Evolutionary conservation across 1,284 basidiomycete genomes (phyloP).

Genomic region (Pholiota adiposa): DNA sequence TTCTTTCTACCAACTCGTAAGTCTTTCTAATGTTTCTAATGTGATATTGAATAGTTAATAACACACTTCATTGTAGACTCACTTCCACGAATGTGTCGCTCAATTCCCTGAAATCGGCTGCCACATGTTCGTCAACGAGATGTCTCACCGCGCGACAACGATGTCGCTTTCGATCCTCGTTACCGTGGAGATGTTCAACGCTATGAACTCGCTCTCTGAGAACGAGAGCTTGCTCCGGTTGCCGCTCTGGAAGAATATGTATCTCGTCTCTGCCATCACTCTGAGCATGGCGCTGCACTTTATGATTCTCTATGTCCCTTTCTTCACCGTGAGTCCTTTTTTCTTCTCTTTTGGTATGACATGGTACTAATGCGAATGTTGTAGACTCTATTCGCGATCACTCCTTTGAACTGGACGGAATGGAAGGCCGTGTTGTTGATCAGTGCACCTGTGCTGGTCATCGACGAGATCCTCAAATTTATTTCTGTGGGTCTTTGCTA

Average conservation of each 20-base stretch:
- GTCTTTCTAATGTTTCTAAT: constrained; percentile 39
- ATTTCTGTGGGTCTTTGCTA: constrained; percentile 60
- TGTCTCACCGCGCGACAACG: constrained; percentile 89
- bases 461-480: constrained; percentile 93
- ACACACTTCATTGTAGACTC: constrained; percentile 59
- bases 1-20: constrained; percentile 88
- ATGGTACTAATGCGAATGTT: constrained; percentile 9
- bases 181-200: constrained; percentile 98
- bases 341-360: background rate
- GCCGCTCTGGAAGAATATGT: constrained; percentile 93
- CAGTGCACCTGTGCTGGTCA: constrained; percentile 86
- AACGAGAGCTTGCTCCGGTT: constrained; percentile 91
- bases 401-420: constrained; percentile 88
- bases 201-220: constrained; percentile 98
- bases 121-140: constrained; percentile 88
- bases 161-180: constrained; percentile 96
- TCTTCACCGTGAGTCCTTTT: constrained; percentile 76
- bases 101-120: constrained; percentile 91
- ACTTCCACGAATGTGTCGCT: constrained; percentile 90
- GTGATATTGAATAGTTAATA: too few relatives aligned
- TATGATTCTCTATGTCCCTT: constrained; percentile 93
- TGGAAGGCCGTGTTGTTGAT: constrained; percentile 95
- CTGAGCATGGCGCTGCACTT: constrained; percentile 93
- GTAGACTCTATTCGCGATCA: constrained; percentile 89
- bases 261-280: constrained; percentile 86